Evolutionary conservation across 345 rosid genomes (phyloP), one percentile per base, ranked within the genome.

Genomic region (Corchorus capsularis): DNA sequence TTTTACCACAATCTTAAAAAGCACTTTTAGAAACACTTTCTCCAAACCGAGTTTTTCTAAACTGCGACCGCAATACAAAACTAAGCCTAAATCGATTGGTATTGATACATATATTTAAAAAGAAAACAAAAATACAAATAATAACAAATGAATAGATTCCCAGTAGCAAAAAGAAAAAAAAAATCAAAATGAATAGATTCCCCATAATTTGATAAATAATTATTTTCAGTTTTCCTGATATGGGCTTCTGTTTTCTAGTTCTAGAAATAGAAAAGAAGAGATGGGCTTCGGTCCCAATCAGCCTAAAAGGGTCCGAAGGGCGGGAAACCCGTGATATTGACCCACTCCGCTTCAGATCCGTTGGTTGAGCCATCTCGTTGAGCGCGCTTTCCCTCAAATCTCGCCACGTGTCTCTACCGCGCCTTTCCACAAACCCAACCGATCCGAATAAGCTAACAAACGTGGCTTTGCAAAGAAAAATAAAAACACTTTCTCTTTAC

Each of bases 281-380:
- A 39, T 57, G 47, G 47, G 9, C 47, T 22, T 57, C 32, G 62
- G 35, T 20, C 62, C 62, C 35, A 3, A 3, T 20, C 22, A 7
- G 9, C 22, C 3, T 0, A 54, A 54, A n/a, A 54, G 59, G 8
- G 8, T 12, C 45, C 27, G 57, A 50, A 34, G 4, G 73, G 34
- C 46, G 52, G 35, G 73, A 17, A 34, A 17, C 57, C 73, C 54
- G 65, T 72, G 65, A 72, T 41, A 4, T 45, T 13, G 50, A 45
- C 65, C 75, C 75, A 41, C 55, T 14, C 52, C 12, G 4, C 15
- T 19, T 41, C 75, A 37, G 75, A 72, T 56, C 75, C 65, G 65
- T 72, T 20, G 41, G 53, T 59, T 72, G 2, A 13, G 64, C 49
- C 64, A 56, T 56, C 64, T 56, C 8, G 64, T 39, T 22, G 27